Evolutionary conservation across 1,284 basidiomycete species (phyloP).

Genomic region (Naganishia albida): DNA sequence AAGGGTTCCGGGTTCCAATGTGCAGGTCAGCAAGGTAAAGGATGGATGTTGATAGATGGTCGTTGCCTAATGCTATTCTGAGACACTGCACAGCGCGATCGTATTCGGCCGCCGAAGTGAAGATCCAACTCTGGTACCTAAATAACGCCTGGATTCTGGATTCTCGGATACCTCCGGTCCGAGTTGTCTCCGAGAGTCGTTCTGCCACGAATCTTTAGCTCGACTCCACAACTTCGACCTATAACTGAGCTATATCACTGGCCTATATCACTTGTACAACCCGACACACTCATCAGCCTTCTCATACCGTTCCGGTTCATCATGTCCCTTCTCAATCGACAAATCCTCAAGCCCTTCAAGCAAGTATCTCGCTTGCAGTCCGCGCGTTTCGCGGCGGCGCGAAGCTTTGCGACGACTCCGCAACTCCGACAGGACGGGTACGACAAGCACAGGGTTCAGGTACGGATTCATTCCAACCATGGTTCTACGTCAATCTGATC

Average conservation of each 20-base stretch:
- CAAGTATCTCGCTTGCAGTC: background rate
- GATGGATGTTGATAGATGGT: too few relatives aligned
- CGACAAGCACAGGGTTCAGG: slow-evolving; percentile 26
- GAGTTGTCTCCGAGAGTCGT: background rate
- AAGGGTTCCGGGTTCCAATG: background rate
- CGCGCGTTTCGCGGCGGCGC: background rate
- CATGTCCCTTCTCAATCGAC: background rate
- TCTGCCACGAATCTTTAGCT: too few relatives aligned
- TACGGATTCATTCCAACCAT: background rate
- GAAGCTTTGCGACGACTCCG: slow-evolving; percentile 8
- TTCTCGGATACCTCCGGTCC: too few relatives aligned
- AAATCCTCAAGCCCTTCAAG: background rate
- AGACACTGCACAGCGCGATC: slow-evolving; percentile 11
- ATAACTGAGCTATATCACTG: too few relatives aligned
- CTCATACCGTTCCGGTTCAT: background rate
- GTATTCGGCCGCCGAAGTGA: background rate
- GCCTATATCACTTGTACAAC: too few relatives aligned
- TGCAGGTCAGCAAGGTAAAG: too few relatives aligned
- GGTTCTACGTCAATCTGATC: too few relatives aligned
- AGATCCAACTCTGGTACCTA: too few relatives aligned
- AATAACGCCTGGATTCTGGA: too few relatives aligned
- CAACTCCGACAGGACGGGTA: slow-evolving; percentile 9
- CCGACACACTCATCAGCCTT: too few relatives aligned
- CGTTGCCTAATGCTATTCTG: background rate
- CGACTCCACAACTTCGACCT: too few relatives aligned